Base-by-base conservation (phyloP, 129 eudicot species). In the Artemisia tridentata region DNA sequence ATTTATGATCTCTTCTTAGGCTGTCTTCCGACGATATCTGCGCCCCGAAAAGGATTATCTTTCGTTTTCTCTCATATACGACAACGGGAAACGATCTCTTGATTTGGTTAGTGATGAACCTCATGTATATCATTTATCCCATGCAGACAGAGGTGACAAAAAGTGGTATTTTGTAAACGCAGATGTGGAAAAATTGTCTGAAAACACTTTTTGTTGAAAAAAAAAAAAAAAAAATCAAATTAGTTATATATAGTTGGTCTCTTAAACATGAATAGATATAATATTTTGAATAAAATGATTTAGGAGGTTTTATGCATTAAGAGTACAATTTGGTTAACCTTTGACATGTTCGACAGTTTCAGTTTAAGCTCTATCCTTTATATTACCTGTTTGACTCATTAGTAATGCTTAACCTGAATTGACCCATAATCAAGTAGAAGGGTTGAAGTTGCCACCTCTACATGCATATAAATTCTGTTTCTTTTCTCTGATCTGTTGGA, bases 31-130 rank as follows among this genome's bases (percentile, higher is more conserved):
- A 68, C 79, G 96, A 53, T 88, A 82, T 75, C 56, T 86, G 64
- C 86, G 88, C 38, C 96, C 98, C 17, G 96, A 88, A 19, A 88
- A 92, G 88, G 98, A 92, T 62, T 84, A 92, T 72, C 80, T 92
- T 75, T 92, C 98, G 31, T 92, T 92, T 76, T 92, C 98, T 77
- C 98, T 92, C 69, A 81, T 92, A 59, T 86, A 92, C 78, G 83
- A 88, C 80, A 86, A 88, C 89, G 96, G 98, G 45, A 86, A 84
- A 65, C 81, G 98, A 61, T 86, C 98, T 62, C 96, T 92, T 75
- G 98, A 92, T 79, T 85, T 92, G 98, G 98, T 92, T 18, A 65
- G 96, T 81, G 53, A 43, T 72, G 29, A 47, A 41, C 64, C 19
- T 65, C 16, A 13, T 12, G 7, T 13, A 66, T 13, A 11, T 63